These are phyloP conservation scores for Plasmodium blacklocki DNA, from an alignment of 169 alveolate genomes.

Conservation along the genomic window DNA sequence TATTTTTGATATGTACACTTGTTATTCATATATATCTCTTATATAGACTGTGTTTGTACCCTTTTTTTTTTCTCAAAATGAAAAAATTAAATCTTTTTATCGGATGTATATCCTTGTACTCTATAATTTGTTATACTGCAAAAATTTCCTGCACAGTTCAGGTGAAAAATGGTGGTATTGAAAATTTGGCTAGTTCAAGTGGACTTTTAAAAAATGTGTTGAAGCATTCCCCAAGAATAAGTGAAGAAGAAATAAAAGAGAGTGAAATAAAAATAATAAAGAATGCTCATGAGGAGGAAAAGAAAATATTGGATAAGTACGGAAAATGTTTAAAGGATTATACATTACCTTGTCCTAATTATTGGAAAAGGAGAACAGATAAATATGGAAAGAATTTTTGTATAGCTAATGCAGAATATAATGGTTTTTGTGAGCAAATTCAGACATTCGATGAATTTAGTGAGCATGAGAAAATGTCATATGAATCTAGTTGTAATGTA, in stretches of 20 bases:
- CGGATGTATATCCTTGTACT: neutral
- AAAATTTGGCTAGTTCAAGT: slow-evolving; percentile 42
- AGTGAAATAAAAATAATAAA: slow-evolving; percentile 57
- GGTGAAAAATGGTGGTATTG: slow-evolving; percentile 17
- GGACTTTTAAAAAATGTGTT: slow-evolving; percentile 66
- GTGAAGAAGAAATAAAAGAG: slow-evolving; percentile 48
- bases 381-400: slow-evolving; percentile 39
- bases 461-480: slow-evolving; percentile 49
- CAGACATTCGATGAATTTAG: slow-evolving; percentile 64
- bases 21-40: too few species aligned
- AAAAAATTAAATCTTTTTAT: slow-evolving; percentile 10
- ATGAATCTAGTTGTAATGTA: slow-evolving; percentile 71
- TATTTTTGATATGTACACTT: neutral
- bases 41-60: neutral
- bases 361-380: slow-evolving; percentile 42
- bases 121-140: neutral
- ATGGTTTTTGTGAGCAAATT: slow-evolving; percentile 65
- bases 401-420: slow-evolving; percentile 45
- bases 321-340: slow-evolving; percentile 69
- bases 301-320: slow-evolving; percentile 24
- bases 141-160: slow-evolving; percentile 12
- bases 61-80: slow-evolving; percentile 8
- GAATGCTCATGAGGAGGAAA: slow-evolving; percentile 72
- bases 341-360: slow-evolving; percentile 75
- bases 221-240: slow-evolving; percentile 60